Evolutionary conservation across 192 early-diverging fungal genomes (phyloP).

Genomic region (Lunasporangiospora selenospora): DNA sequence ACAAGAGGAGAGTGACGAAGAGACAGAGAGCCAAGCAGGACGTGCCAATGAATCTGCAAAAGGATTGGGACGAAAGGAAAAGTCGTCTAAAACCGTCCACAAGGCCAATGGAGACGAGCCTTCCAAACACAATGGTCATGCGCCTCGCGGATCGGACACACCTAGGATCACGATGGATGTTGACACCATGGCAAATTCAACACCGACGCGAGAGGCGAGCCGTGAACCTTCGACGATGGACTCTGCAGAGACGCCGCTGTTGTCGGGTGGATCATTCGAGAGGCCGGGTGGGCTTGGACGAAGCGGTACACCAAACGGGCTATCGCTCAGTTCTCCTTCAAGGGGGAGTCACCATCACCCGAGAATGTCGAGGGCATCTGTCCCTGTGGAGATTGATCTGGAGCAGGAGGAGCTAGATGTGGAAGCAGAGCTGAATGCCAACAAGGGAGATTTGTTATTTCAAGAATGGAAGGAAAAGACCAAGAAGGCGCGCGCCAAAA

Average conservation of each 20-base stretch:
- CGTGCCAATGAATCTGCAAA: conserved; percentile 51
- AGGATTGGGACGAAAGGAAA: conserved; percentile 33
- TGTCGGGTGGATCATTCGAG: conserved; percentile 3
- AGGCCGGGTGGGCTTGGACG: conserved; percentile 15
- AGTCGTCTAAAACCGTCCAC: conserved; percentile 17
- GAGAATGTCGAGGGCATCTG: conserved; percentile 27
- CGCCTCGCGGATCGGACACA: conserved; percentile 25
- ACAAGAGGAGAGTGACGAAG: conserved; percentile 66
- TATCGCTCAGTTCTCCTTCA: conserved; percentile 8
- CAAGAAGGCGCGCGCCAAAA: conserved; percentile 54
- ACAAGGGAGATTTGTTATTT: conserved; percentile 60
- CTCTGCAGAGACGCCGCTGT: conserved; percentile 12
- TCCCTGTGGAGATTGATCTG: conserved; percentile 43
- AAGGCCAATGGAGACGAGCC: conserved; percentile 6
- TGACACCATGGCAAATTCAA: conserved; percentile 18
- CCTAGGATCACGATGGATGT: conserved; percentile 41
- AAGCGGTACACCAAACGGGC: conserved; percentile 28
- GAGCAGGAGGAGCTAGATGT: conserved; percentile 49
- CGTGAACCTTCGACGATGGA: conserved; percentile 39
- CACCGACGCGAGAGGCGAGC: conserved; percentile 20
- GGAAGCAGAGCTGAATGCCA: conserved; percentile 59
- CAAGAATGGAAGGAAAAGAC: conserved; percentile 63
- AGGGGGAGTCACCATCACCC: too few relatives aligned
- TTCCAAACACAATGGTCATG: conserved; percentile 4
- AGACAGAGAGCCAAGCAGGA: conserved; percentile 41